Evolutionary conservation across 176 grass and related monocot species (phyloP).

Genomic region (Guadua angustifolia): DNA sequence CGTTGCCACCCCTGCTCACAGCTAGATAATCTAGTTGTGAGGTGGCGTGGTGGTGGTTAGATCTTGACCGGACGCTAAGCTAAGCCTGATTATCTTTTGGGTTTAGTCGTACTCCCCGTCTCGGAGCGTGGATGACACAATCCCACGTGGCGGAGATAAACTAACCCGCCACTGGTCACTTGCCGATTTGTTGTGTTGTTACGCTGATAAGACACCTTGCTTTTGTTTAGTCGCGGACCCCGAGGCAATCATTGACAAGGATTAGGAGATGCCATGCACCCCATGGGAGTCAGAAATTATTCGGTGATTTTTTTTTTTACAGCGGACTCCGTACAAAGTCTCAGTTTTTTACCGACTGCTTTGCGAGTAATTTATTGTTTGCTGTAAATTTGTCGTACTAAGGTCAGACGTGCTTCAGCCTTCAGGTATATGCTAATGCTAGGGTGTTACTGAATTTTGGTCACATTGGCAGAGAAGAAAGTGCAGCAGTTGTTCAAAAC

Average conservation of each 20-base stretch:
- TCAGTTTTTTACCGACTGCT: not conserved
- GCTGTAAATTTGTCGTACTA: not conserved
- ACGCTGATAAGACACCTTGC: not conserved
- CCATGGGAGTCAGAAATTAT: not conserved
- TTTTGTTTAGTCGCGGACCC: constrained; percentile 27
- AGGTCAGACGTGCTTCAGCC: not conserved
- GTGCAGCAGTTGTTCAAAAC: not conserved
- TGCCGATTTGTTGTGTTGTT: constrained; percentile 2
- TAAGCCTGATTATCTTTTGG: constrained; percentile 25
- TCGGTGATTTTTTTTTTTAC: not conserved
- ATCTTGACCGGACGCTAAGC: constrained; percentile 59
- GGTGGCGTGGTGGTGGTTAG: constrained; percentile 47
- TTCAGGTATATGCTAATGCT: not conserved
- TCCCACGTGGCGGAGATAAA: constrained; percentile 34
- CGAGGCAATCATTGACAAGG: constrained; percentile 55
- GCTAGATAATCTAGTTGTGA: no score
- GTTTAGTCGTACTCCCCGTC: constrained; percentile 11
- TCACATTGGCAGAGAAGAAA: not conserved
- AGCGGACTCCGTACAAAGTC: not conserved
- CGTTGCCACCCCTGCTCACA: no score
- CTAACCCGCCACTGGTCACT: not conserved
- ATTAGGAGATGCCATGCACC: constrained; percentile 25
- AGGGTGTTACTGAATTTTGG: not conserved
- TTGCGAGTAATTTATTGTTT: not conserved
- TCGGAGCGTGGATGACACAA: not conserved